Evolutionary conservation across 495 filamentous ascomycete genomes (phyloP).

Genomic region (Penicillium chermesinum): DNA sequence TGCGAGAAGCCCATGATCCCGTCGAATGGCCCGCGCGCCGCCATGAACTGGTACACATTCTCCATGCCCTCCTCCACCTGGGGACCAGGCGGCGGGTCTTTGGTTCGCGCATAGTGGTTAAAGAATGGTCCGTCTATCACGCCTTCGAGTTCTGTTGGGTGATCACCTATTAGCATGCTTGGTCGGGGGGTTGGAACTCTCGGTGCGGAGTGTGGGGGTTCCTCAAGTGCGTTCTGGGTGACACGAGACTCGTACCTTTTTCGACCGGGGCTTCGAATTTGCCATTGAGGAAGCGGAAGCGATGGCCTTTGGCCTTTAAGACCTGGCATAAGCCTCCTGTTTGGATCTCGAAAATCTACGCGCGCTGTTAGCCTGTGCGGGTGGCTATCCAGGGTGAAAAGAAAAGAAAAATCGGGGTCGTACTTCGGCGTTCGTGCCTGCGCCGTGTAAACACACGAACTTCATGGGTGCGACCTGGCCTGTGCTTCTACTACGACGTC

Average conservation of each 20-base stretch:
- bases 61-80: conserved; percentile 29
- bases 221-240: neutral
- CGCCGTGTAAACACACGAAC: conserved; percentile 39
- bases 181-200: neutral
- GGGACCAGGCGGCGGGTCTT: conserved; percentile 17
- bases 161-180: neutral
- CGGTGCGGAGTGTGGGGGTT: neutral
- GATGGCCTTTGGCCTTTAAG: conserved; percentile 30
- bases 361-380: conserved; percentile 5
- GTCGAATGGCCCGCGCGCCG: conserved; percentile 40
- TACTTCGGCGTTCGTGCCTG: conserved; percentile 35
- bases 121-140: conserved; percentile 35
- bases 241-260: conserved; percentile 20
- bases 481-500: neutral
- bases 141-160: conserved; percentile 29
- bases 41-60: conserved; percentile 27
- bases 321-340: conserved; percentile 30
- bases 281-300: conserved; percentile 34
- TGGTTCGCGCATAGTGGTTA: conserved; percentile 31
- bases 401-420: neutral
- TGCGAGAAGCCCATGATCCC: conserved; percentile 45
- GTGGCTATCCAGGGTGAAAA: too few relatives aligned
- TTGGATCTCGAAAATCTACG: conserved; percentile 40
- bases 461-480: conserved; percentile 18
- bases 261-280: conserved; percentile 22